Percentiles rank a stretch among this genome's conserved stretches.
Evolutionary conservation across 306 rosid species (phyloP).

Genomic region (Malus orientalis): DNA sequence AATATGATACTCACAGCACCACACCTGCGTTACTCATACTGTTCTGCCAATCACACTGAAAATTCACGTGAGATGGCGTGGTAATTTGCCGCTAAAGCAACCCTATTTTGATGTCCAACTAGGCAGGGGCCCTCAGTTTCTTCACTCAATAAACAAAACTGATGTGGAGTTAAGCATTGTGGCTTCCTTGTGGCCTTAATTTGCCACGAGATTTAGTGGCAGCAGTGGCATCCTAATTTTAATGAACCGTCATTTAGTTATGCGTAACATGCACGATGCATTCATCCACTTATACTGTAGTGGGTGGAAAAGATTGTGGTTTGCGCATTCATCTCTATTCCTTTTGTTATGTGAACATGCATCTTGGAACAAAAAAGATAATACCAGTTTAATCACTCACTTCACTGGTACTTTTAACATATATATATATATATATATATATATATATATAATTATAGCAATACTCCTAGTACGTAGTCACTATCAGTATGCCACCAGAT

Average conservation of each 20-base stretch:
- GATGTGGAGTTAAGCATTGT: background rate
- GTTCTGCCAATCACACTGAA: no score
- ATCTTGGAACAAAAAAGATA: background rate
- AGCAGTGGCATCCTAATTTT: background rate
- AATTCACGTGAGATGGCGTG: background rate
- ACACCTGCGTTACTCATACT: no score
- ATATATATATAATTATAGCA: no score
- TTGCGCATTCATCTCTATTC: background rate
- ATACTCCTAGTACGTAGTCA: no score
- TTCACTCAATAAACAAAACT: background rate
- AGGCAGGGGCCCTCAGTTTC: background rate
- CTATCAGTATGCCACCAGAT: no score
- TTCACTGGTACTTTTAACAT: background rate
- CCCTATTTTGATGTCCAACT: constrained; percentile 3
- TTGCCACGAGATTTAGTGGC: background rate
- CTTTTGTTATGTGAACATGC: background rate
- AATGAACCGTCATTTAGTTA: background rate
- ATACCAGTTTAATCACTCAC: background rate
- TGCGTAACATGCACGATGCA: background rate
- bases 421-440: background rate
- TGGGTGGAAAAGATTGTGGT: background rate
- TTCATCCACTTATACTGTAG: background rate
- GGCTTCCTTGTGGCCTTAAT: background rate
- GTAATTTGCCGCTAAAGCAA: background rate
- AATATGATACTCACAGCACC: no score